phyloP scores from a whole-genome alignment of 768 basidiomycete genomes.

The Amanita muscaria region DNA sequence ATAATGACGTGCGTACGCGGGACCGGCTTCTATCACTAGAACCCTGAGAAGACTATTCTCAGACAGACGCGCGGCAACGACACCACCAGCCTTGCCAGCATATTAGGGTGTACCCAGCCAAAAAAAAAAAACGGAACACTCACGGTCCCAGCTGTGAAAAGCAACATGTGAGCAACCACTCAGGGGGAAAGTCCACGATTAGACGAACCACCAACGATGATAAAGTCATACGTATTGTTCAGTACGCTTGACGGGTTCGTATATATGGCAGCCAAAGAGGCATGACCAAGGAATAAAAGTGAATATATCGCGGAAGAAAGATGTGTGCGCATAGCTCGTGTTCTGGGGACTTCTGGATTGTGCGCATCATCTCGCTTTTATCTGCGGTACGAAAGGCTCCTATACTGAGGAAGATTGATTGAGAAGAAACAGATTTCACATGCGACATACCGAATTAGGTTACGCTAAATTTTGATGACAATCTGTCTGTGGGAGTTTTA shows the following conservation, averaged over 20 bases:
- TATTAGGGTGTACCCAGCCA: neutral
- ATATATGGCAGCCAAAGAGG: neutral
- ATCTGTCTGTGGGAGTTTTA: neutral
- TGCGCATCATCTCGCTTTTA: constrained; percentile 2
- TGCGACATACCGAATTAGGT: neutral
- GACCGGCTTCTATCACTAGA: constrained; percentile 32
- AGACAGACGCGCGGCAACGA: constrained; percentile 34
- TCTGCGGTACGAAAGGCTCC: neutral
- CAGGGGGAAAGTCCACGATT: neutral
- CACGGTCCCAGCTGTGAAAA: constrained; percentile 1
- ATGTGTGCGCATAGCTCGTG: neutral
- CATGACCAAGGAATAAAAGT: neutral
- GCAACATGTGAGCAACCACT: neutral
- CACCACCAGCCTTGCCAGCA: constrained; percentile 33
- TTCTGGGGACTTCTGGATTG: neutral
- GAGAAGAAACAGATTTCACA: neutral
- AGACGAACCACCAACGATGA: constrained; percentile 19
- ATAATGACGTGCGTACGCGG: constrained; percentile 13
- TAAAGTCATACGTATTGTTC: constrained; percentile 15
- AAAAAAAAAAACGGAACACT: neutral
- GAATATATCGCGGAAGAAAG: neutral
- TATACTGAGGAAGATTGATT: neutral
- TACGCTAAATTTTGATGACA: neutral
- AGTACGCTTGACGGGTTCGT: constrained; percentile 5
- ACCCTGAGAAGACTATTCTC: constrained; percentile 27